A percentile compares a stretch with the other conserved stretches of the same genome.
Conservation (phyloP, 495 filamentous ascomycete genomes). For the Penicillium coffeae region DNA sequence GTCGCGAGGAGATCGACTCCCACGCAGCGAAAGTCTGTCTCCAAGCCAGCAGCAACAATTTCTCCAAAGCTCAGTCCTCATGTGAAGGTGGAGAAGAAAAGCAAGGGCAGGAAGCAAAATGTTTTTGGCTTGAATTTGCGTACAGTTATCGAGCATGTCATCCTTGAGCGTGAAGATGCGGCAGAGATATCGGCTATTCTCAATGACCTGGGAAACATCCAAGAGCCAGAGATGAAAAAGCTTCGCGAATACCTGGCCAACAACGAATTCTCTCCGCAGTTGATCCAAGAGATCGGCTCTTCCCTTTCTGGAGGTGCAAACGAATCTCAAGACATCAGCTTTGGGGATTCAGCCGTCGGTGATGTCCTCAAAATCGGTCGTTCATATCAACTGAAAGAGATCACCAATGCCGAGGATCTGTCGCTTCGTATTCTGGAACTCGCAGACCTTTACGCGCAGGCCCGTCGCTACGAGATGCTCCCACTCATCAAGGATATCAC, state of each 20-base stretch:
- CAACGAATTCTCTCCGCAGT: constrained; percentile 5
- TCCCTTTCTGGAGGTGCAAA: neutral
- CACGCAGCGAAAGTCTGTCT: too few species aligned
- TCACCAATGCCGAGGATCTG: constrained; percentile 1
- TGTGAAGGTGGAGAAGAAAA: neutral
- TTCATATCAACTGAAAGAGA: neutral
- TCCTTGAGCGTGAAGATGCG: neutral
- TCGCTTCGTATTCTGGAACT: constrained; percentile 2
- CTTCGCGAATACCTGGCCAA: neutral
- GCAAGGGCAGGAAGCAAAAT: neutral
- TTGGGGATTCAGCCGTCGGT: neutral
- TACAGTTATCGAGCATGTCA: neutral
- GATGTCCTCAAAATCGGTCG: neutral
- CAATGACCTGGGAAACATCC: neutral
- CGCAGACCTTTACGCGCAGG: constrained; percentile 10
- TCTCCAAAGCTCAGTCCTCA: too few species aligned
- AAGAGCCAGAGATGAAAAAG: neutral
- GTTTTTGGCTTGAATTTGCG: neutral
- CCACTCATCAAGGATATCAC: constrained; percentile 8
- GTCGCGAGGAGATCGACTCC: too few species aligned
- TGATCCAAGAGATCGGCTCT: neutral
- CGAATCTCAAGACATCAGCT: neutral
- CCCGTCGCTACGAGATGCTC: neutral
- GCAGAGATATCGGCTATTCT: neutral
- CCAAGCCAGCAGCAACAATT: too few species aligned